Evolutionary conservation across 2,329 filamentous ascomycete genomes (phyloP), one percentile per base, ranked within the genome.

Genomic region (Exophiala bonariae): DNA sequence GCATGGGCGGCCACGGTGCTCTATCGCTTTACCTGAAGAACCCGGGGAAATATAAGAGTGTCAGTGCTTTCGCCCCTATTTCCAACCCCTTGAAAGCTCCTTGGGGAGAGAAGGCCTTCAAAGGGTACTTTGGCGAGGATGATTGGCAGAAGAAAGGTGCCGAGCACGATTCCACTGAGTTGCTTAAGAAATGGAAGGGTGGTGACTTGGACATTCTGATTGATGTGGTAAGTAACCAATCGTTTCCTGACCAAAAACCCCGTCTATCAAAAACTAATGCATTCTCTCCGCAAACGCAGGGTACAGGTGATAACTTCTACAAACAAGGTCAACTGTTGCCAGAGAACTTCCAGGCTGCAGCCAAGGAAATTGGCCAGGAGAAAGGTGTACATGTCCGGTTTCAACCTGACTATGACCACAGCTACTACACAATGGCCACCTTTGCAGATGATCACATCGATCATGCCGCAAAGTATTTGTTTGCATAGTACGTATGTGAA

Each of bases 1-100:
- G 85, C 61, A 99, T 99, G 93, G 93, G 93, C 58, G 93, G 93
- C 0, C 93, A 99, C 69, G 93, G 93, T 54, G 93, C 93, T 35
- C 75, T 99, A 59, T 96, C 91, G 36, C 73, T 97, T 60, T 97
- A 87, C 75, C 78, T 99, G 42, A 92, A 89, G 75, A 86, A 97
- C 71, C 91, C 93, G 0, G 89, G 87, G 55, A 83, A 81, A 74
- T 99, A 95, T 77, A 87, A 85, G 74, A 89, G 83, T 56, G 89
- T 93, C 47, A 91, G 86, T 53, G 92, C 92, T 1, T 95, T 95
- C 64, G 88, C 93, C 39, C 92, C 92, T 16, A 95, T 97, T 61
- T 70, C 83, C 41, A 97, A 97, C 74, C 93, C 92, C 1, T 77
- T 78, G 52, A 82, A 85, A 58, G 95, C 88, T 62, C 88, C 88